Evolutionary conservation across 2,329 filamentous ascomycete genomes (phyloP).

Genomic region (Fusarium abutilonis): DNA sequence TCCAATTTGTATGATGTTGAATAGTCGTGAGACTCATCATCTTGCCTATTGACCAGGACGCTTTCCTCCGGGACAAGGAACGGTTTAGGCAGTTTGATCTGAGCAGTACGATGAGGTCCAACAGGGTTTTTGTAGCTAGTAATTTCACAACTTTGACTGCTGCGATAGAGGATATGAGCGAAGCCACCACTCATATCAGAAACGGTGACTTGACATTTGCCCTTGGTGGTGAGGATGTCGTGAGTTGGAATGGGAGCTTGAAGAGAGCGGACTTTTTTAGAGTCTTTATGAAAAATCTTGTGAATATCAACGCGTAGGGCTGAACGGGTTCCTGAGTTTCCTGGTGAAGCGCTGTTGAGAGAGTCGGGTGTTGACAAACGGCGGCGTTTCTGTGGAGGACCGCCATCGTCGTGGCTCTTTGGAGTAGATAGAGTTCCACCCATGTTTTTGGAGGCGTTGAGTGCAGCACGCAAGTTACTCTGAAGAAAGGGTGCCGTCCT

Average conservation of each 20-base stretch:
- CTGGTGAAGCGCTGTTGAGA: constrained; percentile 46
- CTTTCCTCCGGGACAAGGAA: constrained; percentile 64
- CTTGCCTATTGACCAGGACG: constrained; percentile 59
- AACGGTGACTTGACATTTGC: constrained; percentile 53
- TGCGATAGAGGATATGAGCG: constrained; percentile 60
- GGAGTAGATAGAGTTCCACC: constrained; percentile 46
- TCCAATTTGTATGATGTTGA: constrained; percentile 61
- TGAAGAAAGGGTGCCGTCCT: constrained; percentile 64
- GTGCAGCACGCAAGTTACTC: constrained; percentile 62
- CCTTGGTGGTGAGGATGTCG: constrained; percentile 48
- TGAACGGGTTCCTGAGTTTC: constrained; percentile 49
- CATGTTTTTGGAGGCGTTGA: constrained; percentile 59
- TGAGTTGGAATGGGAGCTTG: constrained; percentile 46
- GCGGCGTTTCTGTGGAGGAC: constrained; percentile 60
- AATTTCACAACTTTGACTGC: constrained; percentile 64
- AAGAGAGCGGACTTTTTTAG: constrained; percentile 50
- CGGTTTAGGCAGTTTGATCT: constrained; percentile 59
- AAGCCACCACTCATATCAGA: constrained; percentile 50
- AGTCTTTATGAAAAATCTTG: constrained; percentile 62
- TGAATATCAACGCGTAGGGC: constrained; percentile 63
- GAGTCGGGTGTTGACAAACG: constrained; percentile 56
- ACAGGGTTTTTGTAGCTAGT: constrained; percentile 60
- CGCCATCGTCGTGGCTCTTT: constrained; percentile 50
- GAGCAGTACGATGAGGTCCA: constrained; percentile 58
- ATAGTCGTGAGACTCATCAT: constrained; percentile 59